These are phyloP conservation scores for Prototheca wickerhamii DNA, from an alignment of 163 green algal genomes.

Conservation along the genomic window DNA sequence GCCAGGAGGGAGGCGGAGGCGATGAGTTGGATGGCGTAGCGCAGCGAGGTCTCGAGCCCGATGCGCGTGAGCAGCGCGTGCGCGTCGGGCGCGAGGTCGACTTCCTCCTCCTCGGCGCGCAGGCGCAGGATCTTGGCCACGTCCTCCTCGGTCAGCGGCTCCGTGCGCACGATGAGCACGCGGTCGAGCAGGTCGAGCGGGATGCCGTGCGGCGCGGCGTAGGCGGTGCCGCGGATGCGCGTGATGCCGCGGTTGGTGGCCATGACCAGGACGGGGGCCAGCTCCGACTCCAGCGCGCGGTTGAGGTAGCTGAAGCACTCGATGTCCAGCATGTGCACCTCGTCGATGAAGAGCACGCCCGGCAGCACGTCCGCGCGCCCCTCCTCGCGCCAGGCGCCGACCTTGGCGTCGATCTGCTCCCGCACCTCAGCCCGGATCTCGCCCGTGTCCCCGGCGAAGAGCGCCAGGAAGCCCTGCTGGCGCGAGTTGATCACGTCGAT, in stretches of 20 bases:
- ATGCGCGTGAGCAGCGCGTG: slow-evolving; percentile 95
- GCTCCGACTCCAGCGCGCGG: slow-evolving; percentile 93
- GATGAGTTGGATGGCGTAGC: slow-evolving; percentile 97
- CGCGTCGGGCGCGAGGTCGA: slow-evolving; percentile 88
- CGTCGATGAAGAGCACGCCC: slow-evolving; percentile 98
- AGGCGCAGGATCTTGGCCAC: slow-evolving; percentile 93
- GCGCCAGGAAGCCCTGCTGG: slow-evolving; percentile 90
- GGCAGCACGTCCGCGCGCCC: slow-evolving; percentile 98
- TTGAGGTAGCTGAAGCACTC: slow-evolving; percentile 99
- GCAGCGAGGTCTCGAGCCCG: slow-evolving; percentile 69
- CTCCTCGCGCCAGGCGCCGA: slow-evolving; percentile 96
- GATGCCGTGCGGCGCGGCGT: slow-evolving; percentile 89
- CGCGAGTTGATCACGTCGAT: slow-evolving; percentile 94
- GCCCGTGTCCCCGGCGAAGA: slow-evolving; percentile 96
- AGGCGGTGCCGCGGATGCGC: slow-evolving; percentile 88
- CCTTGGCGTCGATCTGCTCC: slow-evolving; percentile 96
- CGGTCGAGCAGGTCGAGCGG: slow-evolving; percentile 97
- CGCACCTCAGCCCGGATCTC: slow-evolving; percentile 96
- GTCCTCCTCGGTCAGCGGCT: slow-evolving; percentile 86
- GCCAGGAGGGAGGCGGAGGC: slow-evolving; percentile 76
- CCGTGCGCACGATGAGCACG: slow-evolving; percentile 53
- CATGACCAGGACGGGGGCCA: slow-evolving; percentile 92
- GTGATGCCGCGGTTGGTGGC: slow-evolving; percentile 92
- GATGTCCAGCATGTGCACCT: slow-evolving; percentile 99
- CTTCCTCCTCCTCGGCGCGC: slow-evolving; percentile 94